Evolutionary conservation across 2,329 filamentous ascomycete species (phyloP).

Genomic region (Pseudogymnoascus sp.): DNA sequence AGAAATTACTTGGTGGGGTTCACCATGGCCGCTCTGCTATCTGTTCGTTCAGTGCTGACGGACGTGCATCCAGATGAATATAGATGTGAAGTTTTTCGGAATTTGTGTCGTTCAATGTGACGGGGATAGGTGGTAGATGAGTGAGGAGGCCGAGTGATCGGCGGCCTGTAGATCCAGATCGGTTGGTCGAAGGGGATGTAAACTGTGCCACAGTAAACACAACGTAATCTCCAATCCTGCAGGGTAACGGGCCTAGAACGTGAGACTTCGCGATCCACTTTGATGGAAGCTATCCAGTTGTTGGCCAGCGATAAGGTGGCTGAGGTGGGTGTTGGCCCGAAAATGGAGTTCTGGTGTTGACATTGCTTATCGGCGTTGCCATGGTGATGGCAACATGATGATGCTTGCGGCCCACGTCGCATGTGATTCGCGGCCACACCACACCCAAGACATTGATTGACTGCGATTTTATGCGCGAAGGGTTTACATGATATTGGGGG

Average conservation of each 20-base stretch:
- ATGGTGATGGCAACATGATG: not conserved
- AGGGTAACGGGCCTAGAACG: conserved; percentile 2
- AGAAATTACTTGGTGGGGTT: not conserved
- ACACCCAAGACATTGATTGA: not conserved
- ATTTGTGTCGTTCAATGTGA: not conserved
- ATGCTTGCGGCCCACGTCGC: not conserved
- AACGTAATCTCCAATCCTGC: not conserved
- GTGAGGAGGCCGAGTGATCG: not conserved
- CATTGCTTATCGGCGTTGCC: not conserved
- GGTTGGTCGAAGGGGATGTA: conserved; percentile 1
- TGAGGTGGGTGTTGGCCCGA: not conserved
- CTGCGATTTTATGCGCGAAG: not conserved
- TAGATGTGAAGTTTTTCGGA: not conserved
- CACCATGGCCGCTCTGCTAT: not conserved
- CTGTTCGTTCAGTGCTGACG: not conserved
- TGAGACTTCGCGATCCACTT: not conserved
- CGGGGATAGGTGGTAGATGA: conserved; percentile 3
- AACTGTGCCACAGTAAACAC: not conserved
- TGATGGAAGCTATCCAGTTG: not conserved
- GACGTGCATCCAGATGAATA: not conserved
- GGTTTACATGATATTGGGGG: not conserved
- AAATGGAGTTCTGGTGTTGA: conserved; percentile 9
- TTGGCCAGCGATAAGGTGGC: not conserved
- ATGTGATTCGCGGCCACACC: not conserved
- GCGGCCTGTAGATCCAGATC: conserved; percentile 10